Evolutionary conservation across 225 moss, liverwort and hornwort species (phyloP).

Genomic region (Pseudoscleropodium purum): DNA sequence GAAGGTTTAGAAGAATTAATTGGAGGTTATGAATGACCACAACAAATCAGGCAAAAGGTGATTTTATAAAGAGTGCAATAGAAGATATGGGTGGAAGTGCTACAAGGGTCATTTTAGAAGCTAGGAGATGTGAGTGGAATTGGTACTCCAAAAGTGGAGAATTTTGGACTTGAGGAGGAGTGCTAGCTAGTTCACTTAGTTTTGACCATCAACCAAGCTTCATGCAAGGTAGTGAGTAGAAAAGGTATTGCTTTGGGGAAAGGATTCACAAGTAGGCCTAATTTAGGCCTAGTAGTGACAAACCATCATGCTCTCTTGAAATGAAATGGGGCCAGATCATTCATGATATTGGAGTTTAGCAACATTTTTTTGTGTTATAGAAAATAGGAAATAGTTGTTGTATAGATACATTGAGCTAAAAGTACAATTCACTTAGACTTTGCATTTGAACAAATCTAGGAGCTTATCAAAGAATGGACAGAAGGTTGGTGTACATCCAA

Average conservation of each 20-base stretch:
- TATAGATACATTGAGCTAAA: rapidly evolving
- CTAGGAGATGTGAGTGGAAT: rapidly evolving
- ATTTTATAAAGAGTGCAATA: rapidly evolving
- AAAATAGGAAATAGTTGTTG: no score
- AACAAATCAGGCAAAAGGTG: rapidly evolving
- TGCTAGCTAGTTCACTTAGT: rapidly evolving
- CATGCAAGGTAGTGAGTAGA: rapidly evolving
- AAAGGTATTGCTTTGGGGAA: not conserved
- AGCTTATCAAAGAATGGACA: no score
- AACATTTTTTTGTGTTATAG: no score
- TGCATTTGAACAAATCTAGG: no score
- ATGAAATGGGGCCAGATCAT: no score
- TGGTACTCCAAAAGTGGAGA: no score
- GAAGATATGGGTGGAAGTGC: rapidly evolving
- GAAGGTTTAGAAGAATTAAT: not conserved
- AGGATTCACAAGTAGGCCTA: rapidly evolving
- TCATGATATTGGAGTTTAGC: no score
- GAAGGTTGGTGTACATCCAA: not conserved
- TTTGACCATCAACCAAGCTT: rapidly evolving
- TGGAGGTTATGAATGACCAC: rapidly evolving
- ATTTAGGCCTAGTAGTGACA: no score
- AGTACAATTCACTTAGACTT: no score
- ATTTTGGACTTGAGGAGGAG: not conserved
- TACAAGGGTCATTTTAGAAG: not conserved
- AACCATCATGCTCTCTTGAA: no score